These are phyloP conservation scores for Ustilago lituana DNA, from an alignment of 1,284 basidiomycete species.

Conservation along the genomic window DNA sequence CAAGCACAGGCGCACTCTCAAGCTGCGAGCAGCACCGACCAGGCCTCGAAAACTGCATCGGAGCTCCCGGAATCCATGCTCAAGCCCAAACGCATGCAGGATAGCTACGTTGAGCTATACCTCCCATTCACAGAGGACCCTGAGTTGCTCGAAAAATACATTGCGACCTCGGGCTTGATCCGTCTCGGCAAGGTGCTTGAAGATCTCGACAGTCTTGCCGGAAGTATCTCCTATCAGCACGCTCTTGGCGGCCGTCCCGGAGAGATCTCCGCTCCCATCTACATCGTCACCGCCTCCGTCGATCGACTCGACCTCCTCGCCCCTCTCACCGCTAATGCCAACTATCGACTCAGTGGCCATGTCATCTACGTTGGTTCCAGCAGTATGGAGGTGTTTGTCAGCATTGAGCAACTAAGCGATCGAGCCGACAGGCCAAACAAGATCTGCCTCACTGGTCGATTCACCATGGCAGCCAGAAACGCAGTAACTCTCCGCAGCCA, in stretches of 20 bases:
- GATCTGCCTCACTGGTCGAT: conserved; percentile 67
- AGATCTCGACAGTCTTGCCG: conserved; percentile 67
- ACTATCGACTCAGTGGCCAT: conserved; percentile 56
- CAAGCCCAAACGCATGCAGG: conserved; percentile 60
- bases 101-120: conserved; percentile 65
- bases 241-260: conserved; percentile 65
- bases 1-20: conserved; percentile 12
- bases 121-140: conserved; percentile 64
- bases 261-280: conserved; percentile 58
- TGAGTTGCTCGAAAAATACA: conserved; percentile 65
- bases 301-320: conserved; percentile 65
- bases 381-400: conserved; percentile 67
- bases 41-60: not conserved
- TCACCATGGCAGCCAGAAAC: conserved; percentile 67
- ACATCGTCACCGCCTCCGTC: conserved; percentile 68
- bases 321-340: conserved; percentile 41
- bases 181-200: conserved; percentile 68
- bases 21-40: not conserved
- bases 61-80: conserved; percentile 38
- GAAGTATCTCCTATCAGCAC: conserved; percentile 65
- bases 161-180: conserved; percentile 64
- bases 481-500: conserved; percentile 55
- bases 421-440: conserved; percentile 23
- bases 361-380: conserved; percentile 61
- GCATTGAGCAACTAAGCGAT: conserved; percentile 63